Evolutionary conservation across 2,329 filamentous ascomycete genomes (phyloP).

Genomic region (Cladosporium colombiae): DNA sequence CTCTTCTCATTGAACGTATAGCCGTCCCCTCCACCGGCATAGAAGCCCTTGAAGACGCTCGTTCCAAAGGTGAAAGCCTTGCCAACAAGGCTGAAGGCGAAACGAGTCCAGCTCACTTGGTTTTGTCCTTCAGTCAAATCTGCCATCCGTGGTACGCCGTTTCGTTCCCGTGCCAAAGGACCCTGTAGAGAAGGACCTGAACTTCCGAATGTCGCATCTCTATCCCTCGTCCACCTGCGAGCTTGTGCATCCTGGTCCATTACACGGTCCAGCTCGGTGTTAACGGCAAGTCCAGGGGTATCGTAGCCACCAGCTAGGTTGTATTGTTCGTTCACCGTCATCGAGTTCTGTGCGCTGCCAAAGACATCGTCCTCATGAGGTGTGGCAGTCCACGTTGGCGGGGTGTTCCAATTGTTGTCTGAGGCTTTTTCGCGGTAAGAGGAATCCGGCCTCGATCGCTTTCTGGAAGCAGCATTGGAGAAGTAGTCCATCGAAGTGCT

Average conservation of each 20-base stretch:
- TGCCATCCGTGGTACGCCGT: slow-evolving; percentile 34
- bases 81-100: slow-evolving; percentile 65
- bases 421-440: slow-evolving; percentile 12
- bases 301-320: slow-evolving; percentile 53
- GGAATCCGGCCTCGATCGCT: slow-evolving; percentile 36
- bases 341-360: slow-evolving; percentile 39
- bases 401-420: slow-evolving; percentile 1
- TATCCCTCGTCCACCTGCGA: slow-evolving; percentile 10
- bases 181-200: slow-evolving; percentile 26
- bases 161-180: slow-evolving; percentile 39
- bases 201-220: not conserved
- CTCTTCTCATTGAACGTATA: slow-evolving; percentile 56
- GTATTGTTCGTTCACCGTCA: slow-evolving; percentile 55
- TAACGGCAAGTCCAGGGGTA: slow-evolving; percentile 43
- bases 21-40: slow-evolving; percentile 76
- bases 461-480: slow-evolving; percentile 30
- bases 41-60: slow-evolving; percentile 75
- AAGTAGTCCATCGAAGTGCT: slow-evolving; percentile 33
- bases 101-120: slow-evolving; percentile 52
- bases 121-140: slow-evolving; percentile 22
- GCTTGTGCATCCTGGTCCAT: slow-evolving; percentile 13
- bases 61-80: slow-evolving; percentile 85
- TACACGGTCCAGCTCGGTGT: slow-evolving; percentile 39
- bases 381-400: slow-evolving; percentile 21
- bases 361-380: slow-evolving; percentile 12